Evolutionary conservation across 163 green algal genomes (phyloP).

Genomic region (Smithsoniella earleae): DNA sequence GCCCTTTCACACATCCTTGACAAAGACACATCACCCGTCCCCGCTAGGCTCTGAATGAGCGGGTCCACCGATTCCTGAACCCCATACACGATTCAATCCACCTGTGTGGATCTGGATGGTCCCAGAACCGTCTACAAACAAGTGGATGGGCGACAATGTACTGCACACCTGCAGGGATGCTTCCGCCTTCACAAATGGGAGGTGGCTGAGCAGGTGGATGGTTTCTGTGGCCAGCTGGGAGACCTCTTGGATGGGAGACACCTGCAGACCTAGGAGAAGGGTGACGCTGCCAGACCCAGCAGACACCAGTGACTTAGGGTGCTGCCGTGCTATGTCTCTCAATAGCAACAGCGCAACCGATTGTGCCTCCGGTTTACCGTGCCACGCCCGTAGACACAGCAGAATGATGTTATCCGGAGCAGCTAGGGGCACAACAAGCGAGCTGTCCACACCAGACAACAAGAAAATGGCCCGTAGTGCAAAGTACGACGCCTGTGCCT

Average conservation of each 20-base stretch:
- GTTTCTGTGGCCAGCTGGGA: conserved; percentile 9
- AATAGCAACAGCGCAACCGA: conserved; percentile 19
- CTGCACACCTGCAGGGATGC: background rate
- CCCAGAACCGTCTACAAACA: no score
- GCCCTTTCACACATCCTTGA: conserved; percentile 12
- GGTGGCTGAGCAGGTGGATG: background rate
- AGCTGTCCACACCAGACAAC: background rate
- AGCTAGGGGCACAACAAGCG: background rate
- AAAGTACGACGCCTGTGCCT: conserved; percentile 26
- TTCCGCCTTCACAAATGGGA: background rate
- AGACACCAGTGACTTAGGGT: background rate
- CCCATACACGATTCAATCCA: no score
- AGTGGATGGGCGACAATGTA: no score
- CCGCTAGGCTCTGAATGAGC: background rate
- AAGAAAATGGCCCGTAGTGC: conserved; percentile 4
- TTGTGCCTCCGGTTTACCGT: conserved; percentile 17
- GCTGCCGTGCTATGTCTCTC: background rate
- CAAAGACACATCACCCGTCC: background rate
- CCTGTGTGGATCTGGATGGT: no score
- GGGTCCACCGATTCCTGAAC: background rate
- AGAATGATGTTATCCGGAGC: background rate
- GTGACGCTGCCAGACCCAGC: background rate
- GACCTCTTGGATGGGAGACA: conserved; percentile 4
- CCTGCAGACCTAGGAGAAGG: conserved; percentile 8
- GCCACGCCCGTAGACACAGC: conserved; percentile 8